Conservation (phyloP, 257 asterid species). For the Fraxinus quadrangulata region DNA sequence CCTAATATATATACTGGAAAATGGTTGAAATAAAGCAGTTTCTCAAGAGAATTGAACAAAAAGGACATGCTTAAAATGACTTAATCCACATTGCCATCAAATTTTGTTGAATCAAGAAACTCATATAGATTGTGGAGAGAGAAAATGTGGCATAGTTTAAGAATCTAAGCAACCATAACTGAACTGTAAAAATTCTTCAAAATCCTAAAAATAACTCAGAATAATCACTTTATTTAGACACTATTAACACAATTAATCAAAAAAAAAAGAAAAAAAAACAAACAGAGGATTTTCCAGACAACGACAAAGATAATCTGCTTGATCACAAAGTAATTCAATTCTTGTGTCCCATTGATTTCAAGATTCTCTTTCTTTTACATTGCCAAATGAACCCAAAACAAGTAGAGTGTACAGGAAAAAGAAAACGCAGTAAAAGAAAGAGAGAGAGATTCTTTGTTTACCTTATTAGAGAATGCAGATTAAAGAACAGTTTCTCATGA, state of each 20-base stretch:
- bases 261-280: background rate
- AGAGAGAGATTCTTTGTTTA: background rate
- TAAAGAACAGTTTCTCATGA: background rate
- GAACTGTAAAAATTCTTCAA: background rate
- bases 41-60: background rate
- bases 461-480: conserved; percentile 1
- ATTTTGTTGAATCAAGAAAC: background rate
- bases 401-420: background rate
- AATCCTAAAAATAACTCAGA: background rate
- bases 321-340: conserved; percentile 8
- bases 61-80: background rate
- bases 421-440: background rate
- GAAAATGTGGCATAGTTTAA: background rate
- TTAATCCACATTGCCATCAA: background rate
- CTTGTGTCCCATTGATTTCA: background rate
- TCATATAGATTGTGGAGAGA: background rate
- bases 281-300: background rate
- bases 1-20: background rate
- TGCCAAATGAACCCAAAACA: background rate
- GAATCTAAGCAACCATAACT: background rate
- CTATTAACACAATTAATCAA: background rate
- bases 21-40: background rate
- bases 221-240: background rate
- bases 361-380: background rate
- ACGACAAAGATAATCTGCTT: background rate